Base-by-base conservation (phyloP, 2,329 filamentous ascomycete species). In the Fusarium avenaceum region DNA sequence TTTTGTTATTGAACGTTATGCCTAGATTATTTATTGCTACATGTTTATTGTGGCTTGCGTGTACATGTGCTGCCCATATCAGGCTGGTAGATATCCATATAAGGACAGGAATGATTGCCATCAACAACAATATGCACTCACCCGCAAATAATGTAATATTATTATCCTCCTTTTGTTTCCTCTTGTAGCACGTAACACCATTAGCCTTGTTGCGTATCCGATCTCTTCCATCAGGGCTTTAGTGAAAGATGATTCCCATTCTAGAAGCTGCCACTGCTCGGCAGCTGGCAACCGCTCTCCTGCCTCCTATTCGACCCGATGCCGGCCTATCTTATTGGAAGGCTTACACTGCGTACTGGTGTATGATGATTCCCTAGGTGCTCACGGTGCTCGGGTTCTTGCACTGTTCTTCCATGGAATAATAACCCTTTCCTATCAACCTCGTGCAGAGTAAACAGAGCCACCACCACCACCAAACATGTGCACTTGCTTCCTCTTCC, bases 1-100 rank as follows among this genome's bases (percentile, higher is more conserved):
- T n/a, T 64, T 59, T 65, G 44, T 63, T 8, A 40, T 20, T 20
- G 33, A 28, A 24, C 42, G 7, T 39, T 9, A 20, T 26, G 11
- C 32, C 11, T 56, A 5, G 6, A 20, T 35, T 35, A 9, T 19
- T 7, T 19, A 9, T 19, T 14, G 13, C 7, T 32, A 20, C 19
- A 8, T 2, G 22, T 39, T 19, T 4, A 38, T 13, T 11, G 40
- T 15, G 13, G 17, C 30, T 10, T 30, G 2, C 7, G 11, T 46
- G 22, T 35, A 17, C 24, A 7, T 24, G 7, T 19, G 42, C 17
- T 10, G 9, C 17, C 33, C 35, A 6, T 11, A 38, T 38, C 5
- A 38, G 33, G 17, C 33, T n/a, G 17, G 17, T 17, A 10, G 35
- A n/a, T n/a, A 14, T 38, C 33, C 17, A 38, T n/a, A n/a, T n/a